Base-by-base conservation (phyloP, 1,139 yeast species). In the Lodderomyces metapsilosis region DNA sequence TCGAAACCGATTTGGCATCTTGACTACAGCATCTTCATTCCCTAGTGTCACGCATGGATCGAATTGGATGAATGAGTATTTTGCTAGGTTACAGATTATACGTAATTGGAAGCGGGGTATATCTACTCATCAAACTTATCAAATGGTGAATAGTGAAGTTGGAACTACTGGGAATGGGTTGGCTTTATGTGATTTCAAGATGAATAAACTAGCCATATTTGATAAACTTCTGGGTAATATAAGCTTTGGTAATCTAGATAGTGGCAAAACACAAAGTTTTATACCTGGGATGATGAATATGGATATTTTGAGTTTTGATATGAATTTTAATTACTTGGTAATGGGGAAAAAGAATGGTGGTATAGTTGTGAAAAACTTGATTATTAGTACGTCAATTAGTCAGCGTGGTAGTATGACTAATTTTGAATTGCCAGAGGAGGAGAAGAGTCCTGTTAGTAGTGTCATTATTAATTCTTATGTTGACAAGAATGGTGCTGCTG, bases 51-150 rank as follows among this genome's bases (percentile, higher is more conserved):
- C 84, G 0, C 64, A 74, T 23, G 74, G 84, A 0, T 51, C 50
- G n/a, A 61, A 61, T 36, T 84, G 82, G 76, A 71, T 78, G 52
- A 62, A 64, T 24, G 92, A 84, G 57, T 72, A 80, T 50, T 66
- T 78, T 35, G 64, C 66, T 21, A 59, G 89, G 37, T 61, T 71
- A 37, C 57, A 65, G 9, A 56, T 66, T 3, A 44, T 68, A 22
- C 70, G 70, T 42, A 69, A 63, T 44, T 82, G 88, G 88, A 68
- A 64, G 46, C 80, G 74, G 51, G 79, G 74, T 1, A 56, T 51
- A 22, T 60, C 66, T 0, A 49, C 52, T 3, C 69, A 67, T 40
- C 51, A 54, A 13, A 61, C 57, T 40, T 67, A 70, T 43, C 62
- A 58, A 43, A 59, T 59, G 40, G 59, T 62, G 15, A 68, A 54